A percentile compares a stretch with the other conserved stretches of the same genome.
These are phyloP conservation scores for Nakazawaea pomicola DNA, from an alignment of 805 yeast genomes.

Conservation along the genomic window DNA sequence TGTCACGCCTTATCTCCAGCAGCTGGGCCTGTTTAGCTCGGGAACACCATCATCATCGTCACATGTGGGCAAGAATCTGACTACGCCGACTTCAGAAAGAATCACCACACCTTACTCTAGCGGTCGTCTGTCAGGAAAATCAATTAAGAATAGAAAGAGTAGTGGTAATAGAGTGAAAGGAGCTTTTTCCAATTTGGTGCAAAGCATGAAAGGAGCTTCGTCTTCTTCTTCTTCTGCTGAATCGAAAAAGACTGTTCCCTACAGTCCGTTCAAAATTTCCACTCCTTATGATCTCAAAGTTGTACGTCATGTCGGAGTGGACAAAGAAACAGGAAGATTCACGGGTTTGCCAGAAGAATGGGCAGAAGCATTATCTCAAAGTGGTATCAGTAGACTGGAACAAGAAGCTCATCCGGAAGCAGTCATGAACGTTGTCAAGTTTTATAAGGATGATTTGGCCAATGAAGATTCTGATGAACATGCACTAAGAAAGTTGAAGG, in stretches of 20 bases:
- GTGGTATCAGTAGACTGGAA: slow-evolving; percentile 85
- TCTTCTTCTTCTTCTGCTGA: slow-evolving; percentile 15
- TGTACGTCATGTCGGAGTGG: slow-evolving; percentile 90
- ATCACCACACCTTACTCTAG: no score
- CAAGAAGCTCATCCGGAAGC: slow-evolving; percentile 92
- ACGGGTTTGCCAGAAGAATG: slow-evolving; percentile 93
- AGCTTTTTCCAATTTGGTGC: slow-evolving; percentile 45
- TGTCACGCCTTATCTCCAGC: slow-evolving; percentile 11
- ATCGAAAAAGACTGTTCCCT: background rate
- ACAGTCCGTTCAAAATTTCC: slow-evolving; percentile 53
- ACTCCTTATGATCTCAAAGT: slow-evolving; percentile 89
- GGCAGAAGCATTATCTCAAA: slow-evolving; percentile 76
- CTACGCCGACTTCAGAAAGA: no score
- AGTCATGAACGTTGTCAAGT: slow-evolving; percentile 84
- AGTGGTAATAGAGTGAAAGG: slow-evolving; percentile 53
- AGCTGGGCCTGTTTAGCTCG: slow-evolving; percentile 2
- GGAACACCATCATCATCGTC: slow-evolving; percentile 7
- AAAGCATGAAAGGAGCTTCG: slow-evolving; percentile 19
- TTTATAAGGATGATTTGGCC: slow-evolving; percentile 59
- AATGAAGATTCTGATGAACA: slow-evolving; percentile 30
- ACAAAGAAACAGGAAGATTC: slow-evolving; percentile 24
- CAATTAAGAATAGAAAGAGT: slow-evolving; percentile 23
- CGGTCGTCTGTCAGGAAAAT: slow-evolving; percentile 7
- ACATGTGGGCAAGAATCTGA: no score
- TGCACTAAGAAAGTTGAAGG: slow-evolving; percentile 11